phyloP scores from a whole-genome alignment of 2,329 filamentous ascomycete species.

The Fusarium sp. region DNA sequence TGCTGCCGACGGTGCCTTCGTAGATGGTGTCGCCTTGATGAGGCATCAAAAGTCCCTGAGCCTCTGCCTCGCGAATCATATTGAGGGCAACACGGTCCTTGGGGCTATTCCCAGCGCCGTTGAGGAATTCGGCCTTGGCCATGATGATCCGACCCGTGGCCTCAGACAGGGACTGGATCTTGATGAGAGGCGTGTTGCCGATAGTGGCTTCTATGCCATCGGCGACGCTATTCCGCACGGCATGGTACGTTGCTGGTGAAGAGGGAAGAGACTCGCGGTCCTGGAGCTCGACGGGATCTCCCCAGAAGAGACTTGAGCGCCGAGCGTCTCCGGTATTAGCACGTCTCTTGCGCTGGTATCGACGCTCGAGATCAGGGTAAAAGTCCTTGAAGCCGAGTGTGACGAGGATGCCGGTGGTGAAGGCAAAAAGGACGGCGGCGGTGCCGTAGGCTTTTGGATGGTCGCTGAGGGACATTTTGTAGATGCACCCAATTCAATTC shows the following conservation, averaged over 20 bases:
- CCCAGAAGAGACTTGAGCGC: slow-evolving; percentile 60
- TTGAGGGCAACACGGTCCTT: slow-evolving; percentile 94
- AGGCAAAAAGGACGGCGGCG: slow-evolving; percentile 76
- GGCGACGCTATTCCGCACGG: slow-evolving; percentile 59
- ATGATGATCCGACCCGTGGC: slow-evolving; percentile 90
- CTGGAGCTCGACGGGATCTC: slow-evolving; percentile 63
- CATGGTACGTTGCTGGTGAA: slow-evolving; percentile 37
- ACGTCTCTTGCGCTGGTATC: slow-evolving; percentile 63
- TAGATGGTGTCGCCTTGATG: slow-evolving; percentile 93
- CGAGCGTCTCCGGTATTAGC: slow-evolving; percentile 43
- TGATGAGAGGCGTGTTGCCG: slow-evolving; percentile 90
- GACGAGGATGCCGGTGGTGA: slow-evolving; percentile 79
- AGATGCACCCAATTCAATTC: slow-evolving; percentile 8
- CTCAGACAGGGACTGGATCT: slow-evolving; percentile 84
- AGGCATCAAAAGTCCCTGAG: slow-evolving; percentile 77
- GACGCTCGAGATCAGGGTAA: slow-evolving; percentile 77
- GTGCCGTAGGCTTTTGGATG: slow-evolving; percentile 71
- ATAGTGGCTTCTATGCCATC: slow-evolving; percentile 92
- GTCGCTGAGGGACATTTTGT: slow-evolving; percentile 70
- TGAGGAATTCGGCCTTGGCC: slow-evolving; percentile 95
- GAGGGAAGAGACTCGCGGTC: slow-evolving; percentile 60
- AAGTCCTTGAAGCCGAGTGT: slow-evolving; percentile 83
- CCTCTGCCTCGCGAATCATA: slow-evolving; percentile 88
- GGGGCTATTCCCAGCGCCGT: slow-evolving; percentile 91
- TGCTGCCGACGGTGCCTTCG: slow-evolving; percentile 96